Conservation (phyloP, 2,329 filamentous ascomycete species). For the Trichoderma guizhouense region DNA sequence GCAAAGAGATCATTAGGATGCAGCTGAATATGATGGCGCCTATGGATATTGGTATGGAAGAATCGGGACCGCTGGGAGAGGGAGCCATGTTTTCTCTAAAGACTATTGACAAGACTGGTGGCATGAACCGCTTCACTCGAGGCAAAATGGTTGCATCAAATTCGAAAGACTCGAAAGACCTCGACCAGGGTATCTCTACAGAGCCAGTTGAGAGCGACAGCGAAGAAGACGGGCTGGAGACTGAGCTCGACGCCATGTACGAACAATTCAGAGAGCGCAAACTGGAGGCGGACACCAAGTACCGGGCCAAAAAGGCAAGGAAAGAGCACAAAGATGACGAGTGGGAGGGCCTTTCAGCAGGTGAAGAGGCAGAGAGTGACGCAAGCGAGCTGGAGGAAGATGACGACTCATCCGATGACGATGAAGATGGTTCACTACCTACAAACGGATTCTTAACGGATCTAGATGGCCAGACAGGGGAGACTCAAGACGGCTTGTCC, state of each 20-base stretch:
- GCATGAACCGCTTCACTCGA: slow-evolving; percentile 57
- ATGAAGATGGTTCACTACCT: slow-evolving; percentile 15
- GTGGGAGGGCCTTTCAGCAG: slow-evolving; percentile 83
- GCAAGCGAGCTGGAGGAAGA: slow-evolving; percentile 58
- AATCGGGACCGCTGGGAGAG: slow-evolving; percentile 71
- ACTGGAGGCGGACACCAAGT: slow-evolving; percentile 78
- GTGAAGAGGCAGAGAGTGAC: slow-evolving; percentile 52
- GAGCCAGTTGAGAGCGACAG: slow-evolving; percentile 66
- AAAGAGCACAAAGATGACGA: slow-evolving; percentile 80
- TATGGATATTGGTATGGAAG: slow-evolving; percentile 92
- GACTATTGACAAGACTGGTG: slow-evolving; percentile 71
- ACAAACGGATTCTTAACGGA: slow-evolving; percentile 35
- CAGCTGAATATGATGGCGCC: slow-evolving; percentile 96
- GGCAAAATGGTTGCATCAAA: slow-evolving; percentile 74
- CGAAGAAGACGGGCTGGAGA: slow-evolving; percentile 77
- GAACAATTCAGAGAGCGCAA: slow-evolving; percentile 78
- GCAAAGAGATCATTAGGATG: slow-evolving; percentile 92
- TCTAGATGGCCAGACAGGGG: slow-evolving; percentile 38
- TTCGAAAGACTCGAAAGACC: slow-evolving; percentile 51
- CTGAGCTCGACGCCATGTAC: slow-evolving; percentile 84
- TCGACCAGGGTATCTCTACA: slow-evolving; percentile 54
- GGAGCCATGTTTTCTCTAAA: slow-evolving; percentile 86
- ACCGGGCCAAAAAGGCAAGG: slow-evolving; percentile 83
- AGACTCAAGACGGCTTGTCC: slow-evolving; percentile 58
- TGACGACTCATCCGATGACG: slow-evolving; percentile 37